These are phyloP conservation scores for Chaetoceros muelleri DNA, from an alignment of 108 stramenopile genomes.

Conservation along the genomic window DNA sequence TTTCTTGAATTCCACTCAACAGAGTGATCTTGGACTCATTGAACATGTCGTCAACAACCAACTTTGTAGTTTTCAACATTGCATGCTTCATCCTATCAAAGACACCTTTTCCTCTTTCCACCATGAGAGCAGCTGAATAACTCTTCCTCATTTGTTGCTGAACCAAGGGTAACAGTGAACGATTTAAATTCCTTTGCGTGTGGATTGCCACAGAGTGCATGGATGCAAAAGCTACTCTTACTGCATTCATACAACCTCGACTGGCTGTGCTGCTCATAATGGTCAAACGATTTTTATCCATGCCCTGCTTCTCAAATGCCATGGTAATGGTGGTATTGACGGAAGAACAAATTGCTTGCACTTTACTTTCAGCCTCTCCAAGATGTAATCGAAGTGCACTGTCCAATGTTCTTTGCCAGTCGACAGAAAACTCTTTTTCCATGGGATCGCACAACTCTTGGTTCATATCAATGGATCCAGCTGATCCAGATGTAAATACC, in stretches of 20 bases:
- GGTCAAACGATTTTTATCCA: constrained; percentile 11
- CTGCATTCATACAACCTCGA: constrained; percentile 13
- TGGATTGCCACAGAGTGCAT: constrained; percentile 11
- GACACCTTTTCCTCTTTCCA: constrained; percentile 19
- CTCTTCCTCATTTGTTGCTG: constrained; percentile 19
- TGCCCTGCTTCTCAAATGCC: constrained; percentile 4
- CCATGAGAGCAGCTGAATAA: constrained; percentile 14
- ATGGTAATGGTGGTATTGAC: constrained; percentile 7
- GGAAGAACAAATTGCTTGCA: constrained; percentile 11
- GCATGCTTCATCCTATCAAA: constrained; percentile 29
- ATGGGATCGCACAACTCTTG: constrained; percentile 31
- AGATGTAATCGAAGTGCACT: constrained; percentile 7
- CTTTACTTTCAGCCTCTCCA: constrained; percentile 9
- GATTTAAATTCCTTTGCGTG: constrained; percentile 27
- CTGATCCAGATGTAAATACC: constrained; percentile 20
- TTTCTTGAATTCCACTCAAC: constrained; percentile 12
- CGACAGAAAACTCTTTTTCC: constrained; percentile 25
- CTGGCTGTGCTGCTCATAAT: constrained; percentile 23
- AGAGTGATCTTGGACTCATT: constrained; percentile 16
- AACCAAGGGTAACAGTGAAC: constrained; percentile 20
- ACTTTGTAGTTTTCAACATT: constrained; percentile 7
- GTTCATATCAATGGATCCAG: constrained; percentile 26
- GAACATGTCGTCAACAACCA: constrained; percentile 18
- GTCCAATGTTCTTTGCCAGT: constrained; percentile 31
- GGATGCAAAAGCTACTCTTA: constrained; percentile 12